phyloP scores from a whole-genome alignment of 345 rosid species.

The Hypericum perforatum region DNA sequence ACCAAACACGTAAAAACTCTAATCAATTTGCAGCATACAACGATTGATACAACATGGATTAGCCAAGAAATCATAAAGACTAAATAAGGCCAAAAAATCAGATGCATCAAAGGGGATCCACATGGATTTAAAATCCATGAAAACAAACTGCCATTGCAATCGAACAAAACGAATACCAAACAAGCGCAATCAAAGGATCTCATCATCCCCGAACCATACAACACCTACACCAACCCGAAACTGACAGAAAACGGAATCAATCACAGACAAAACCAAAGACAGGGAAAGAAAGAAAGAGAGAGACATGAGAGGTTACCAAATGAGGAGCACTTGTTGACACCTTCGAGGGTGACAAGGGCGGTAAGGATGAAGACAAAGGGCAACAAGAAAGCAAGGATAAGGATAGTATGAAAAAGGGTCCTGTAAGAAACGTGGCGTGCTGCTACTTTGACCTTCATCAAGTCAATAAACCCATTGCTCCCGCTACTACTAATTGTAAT shows the following conservation, averaged over 20 bases:
- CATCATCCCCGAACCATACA: conserved; percentile 10
- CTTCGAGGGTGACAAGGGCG: conserved; percentile 98
- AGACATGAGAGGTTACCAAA: conserved; percentile 41
- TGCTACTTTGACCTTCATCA: conserved; percentile 99
- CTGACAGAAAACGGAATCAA: neutral
- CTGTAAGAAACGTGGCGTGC: conserved; percentile 98
- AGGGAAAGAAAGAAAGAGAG: neutral
- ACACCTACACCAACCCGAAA: conserved; percentile 21
- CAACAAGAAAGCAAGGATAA: conserved; percentile 92
- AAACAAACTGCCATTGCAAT: too few species aligned
- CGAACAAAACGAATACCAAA: too few species aligned
- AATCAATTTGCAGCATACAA: too few species aligned
- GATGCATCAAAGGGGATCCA: too few species aligned
- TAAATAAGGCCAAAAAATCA: too few species aligned
- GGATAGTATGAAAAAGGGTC: conserved; percentile 90
- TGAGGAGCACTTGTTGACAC: conserved; percentile 99
- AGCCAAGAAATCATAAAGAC: too few species aligned
- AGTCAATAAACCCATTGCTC: conserved; percentile 90
- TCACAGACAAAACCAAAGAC: neutral
- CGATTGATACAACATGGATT: too few species aligned
- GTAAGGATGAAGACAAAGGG: conserved; percentile 98
- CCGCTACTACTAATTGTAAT: conserved; percentile 89
- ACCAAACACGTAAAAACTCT: too few species aligned
- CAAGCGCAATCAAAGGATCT: neutral
- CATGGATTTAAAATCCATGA: too few species aligned